Percentiles rank a stretch among this genome's conserved stretches.
phyloP scores from a whole-genome alignment of 257 asterid species.

The Haberlea rhodopensis region DNA sequence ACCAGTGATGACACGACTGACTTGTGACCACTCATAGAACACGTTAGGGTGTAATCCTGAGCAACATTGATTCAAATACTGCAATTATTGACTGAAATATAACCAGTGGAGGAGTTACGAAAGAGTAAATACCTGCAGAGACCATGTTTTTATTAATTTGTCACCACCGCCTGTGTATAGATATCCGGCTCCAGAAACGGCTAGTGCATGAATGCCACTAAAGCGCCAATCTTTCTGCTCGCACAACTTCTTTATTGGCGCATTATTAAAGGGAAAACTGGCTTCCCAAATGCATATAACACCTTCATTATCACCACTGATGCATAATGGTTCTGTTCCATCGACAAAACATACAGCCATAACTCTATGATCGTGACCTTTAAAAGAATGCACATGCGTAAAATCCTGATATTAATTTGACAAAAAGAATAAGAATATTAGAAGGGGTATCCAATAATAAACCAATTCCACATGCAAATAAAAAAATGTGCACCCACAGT shows the following conservation, averaged over 20 bases:
- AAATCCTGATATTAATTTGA: constrained; percentile 52
- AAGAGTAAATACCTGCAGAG: constrained; percentile 55
- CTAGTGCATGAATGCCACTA: constrained; percentile 93
- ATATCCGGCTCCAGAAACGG: constrained; percentile 55
- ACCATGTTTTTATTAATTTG: constrained; percentile 87
- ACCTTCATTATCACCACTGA: constrained; percentile 82
- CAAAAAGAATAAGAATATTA: constrained; percentile 19
- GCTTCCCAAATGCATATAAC: constrained; percentile 82
- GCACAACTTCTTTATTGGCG: constrained; percentile 48
- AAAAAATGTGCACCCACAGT: neutral
- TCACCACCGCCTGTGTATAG: constrained; percentile 92
- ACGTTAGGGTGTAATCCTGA: constrained; percentile 64
- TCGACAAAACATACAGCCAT: constrained; percentile 64
- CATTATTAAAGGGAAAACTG: constrained; percentile 47
- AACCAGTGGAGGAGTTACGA: neutral
- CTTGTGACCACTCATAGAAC: constrained; percentile 76
- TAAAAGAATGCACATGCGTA: constrained; percentile 67
- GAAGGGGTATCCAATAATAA: neutral
- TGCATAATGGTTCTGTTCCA: constrained; percentile 67
- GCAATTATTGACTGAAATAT: constrained; percentile 8
- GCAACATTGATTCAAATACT: constrained; percentile 24
- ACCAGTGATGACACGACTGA: constrained; percentile 71
- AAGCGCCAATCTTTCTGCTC: constrained; percentile 96
- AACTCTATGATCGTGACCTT: constrained; percentile 81
- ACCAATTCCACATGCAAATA: constrained; percentile 12